Percentiles rank a stretch among this genome's conserved stretches.
Conservation (phyloP, 2,329 filamentous ascomycete genomes). For the Xylariaceae sp. region DNA sequence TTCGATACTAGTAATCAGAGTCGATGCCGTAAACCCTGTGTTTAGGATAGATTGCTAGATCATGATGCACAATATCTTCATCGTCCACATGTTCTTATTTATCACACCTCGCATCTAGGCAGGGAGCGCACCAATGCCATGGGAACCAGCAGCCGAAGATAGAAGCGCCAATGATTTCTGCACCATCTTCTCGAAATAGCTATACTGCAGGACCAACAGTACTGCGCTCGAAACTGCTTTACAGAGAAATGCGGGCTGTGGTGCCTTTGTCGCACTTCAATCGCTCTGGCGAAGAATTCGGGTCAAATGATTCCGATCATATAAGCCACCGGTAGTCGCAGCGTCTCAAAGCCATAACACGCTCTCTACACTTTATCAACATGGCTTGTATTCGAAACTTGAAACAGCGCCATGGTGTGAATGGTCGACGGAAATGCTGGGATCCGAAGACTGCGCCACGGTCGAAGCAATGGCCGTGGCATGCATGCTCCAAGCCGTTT, state of each 20-base stretch:
- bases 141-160: too few relatives aligned
- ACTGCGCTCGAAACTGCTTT: not conserved
- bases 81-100: too few relatives aligned
- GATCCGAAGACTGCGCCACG: conserved; percentile 13
- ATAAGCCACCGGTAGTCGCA: conserved; percentile 3
- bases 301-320: conserved; percentile 5
- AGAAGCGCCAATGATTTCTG: too few relatives aligned
- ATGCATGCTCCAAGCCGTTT: not conserved
- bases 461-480: too few relatives aligned
- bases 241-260: not conserved
- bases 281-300: not conserved
- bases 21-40: too few relatives aligned
- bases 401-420: conserved; percentile 1
- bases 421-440: conserved; percentile 6
- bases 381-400: not conserved
- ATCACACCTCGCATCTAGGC: too few relatives aligned
- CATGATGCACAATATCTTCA: too few relatives aligned
- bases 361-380: not conserved
- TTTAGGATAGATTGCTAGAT: too few relatives aligned
- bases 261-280: not conserved
- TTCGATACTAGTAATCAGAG: conserved; percentile 10
- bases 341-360: not conserved
- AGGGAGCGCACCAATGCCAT: too few relatives aligned
- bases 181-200: not conserved
- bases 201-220: not conserved